Evolutionary conservation across 148 eudicot genomes (phyloP), one percentile per base, ranked within the genome.

Genomic region (Rhododendron kiyosumense): DNA sequence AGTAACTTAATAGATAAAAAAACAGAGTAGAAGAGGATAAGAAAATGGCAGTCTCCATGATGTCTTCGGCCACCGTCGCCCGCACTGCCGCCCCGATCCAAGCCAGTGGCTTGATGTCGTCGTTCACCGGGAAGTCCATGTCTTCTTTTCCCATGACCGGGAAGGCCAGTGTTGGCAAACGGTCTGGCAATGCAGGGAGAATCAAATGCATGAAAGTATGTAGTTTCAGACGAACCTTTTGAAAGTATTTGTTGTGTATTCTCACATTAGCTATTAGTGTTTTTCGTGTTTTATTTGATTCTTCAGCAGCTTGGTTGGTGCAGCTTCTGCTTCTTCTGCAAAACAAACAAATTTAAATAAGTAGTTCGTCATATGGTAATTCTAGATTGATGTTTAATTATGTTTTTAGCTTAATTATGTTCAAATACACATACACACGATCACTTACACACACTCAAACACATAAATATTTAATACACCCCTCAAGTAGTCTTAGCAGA

Each of bases 191-290:
- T 17, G 92, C 91, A 81, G 92, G 91, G 78, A 88, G 92, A 84
- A 90, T 91, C 67, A 87, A 85, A 49, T 91, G 94, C 90, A 92
- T 92, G 93, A 88, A 92, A 91, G 93, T 91, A 87, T 69, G 30
- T 15, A 7, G 7, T 30, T 14, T 4, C 5, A 5, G 20, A 30
- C 7, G 2, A 71, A 15, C 18, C 9, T 30, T 30, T 32, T 30
- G 7, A 32, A 1, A 54, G 61, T 54, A 54, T 63, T 63, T 63
- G 11, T n/a, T 10, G 9, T 28, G 26, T 3, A 7, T 61, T 61
- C 67, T 61, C 67, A 24, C 26, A 7, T 61, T 61, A 61, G 61
- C 20, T 3, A 6, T 22, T 7, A 26, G 34, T 67, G 32, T 11
- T 8, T 54, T 26, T 67, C 32, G 3, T 67, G 32, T 67, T 26